Percentiles rank a stretch among this genome's conserved stretches.
These are phyloP conservation scores for Peniophora sp. DNA, from an alignment of 1,284 basidiomycete species.

Conservation along the genomic window DNA sequence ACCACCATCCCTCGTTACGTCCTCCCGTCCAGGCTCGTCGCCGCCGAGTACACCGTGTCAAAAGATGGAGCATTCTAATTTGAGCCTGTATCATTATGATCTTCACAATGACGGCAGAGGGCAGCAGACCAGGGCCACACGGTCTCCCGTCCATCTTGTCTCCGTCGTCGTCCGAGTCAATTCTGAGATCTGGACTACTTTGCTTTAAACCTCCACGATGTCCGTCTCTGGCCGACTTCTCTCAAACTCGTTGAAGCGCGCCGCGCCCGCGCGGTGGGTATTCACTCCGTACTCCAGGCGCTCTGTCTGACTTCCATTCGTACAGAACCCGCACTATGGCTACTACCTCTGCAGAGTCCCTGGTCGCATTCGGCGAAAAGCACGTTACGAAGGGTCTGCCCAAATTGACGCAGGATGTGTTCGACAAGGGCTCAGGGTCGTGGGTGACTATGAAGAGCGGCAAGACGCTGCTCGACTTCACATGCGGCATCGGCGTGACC, in stretches of 20 bases:
- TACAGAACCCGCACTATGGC: background rate
- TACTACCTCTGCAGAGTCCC: slow-evolving; percentile 7
- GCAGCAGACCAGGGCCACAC: too few relatives aligned
- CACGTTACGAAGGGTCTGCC: slow-evolving; percentile 70
- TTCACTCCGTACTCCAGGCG: background rate
- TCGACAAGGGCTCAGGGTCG: slow-evolving; percentile 72
- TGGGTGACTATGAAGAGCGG: slow-evolving; percentile 71
- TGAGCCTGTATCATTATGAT: too few relatives aligned
- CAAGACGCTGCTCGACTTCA: slow-evolving; percentile 73
- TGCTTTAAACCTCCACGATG: background rate
- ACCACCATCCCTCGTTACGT: too few relatives aligned
- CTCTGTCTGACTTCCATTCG: too few relatives aligned
- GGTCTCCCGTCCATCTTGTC: background rate
- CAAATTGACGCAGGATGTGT: slow-evolving; percentile 63
- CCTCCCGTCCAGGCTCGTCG: too few relatives aligned
- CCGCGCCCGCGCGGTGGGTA: background rate
- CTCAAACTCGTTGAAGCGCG: background rate
- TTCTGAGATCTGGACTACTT: background rate
- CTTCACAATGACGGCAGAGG: too few relatives aligned
- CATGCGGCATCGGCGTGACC: slow-evolving; percentile 80
- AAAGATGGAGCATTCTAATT: too few relatives aligned
- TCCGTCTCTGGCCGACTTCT: background rate
- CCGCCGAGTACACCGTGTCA: too few relatives aligned
- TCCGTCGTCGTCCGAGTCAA: background rate
- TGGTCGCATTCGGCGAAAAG: slow-evolving; percentile 41